Base-by-base conservation (phyloP, 257 asterid genomes). In the Apocynum venetum region DNA sequence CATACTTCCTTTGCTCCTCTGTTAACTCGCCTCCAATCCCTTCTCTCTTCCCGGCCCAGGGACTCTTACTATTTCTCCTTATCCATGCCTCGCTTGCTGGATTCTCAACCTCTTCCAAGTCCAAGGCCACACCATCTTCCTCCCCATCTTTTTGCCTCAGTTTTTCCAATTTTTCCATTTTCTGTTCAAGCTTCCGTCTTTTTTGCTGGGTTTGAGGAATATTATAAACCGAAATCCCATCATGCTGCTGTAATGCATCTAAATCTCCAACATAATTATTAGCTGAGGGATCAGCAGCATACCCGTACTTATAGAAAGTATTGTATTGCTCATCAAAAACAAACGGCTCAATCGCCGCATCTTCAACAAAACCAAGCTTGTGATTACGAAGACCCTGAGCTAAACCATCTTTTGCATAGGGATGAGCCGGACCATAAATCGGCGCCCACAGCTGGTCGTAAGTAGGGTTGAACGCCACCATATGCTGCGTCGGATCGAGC, bases 371-470 rank as follows among this genome's bases (percentile, higher is more conserved):
- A 71, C 98, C 99, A 1, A 96, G 88, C 86, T 96, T 96, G 87
- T 96, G 99, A 78, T 96, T 96, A 61, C 99, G 90, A 65, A 93
- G 88, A 8, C 99, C 99, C 66, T 93, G 99, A 3, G 99, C 97
- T n/a, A 96, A 86, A 11, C 99, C 99, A 76, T 96, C 99, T 55
- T 96, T 96, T 7, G 98, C 98, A 70, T 90, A 93, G 14, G 99
- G 99, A 75, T 96, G 99, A 0, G 98, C 92, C 43, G 99, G 99
- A 35, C 98, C 99, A 15, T 79, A 82, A 48, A 96, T 90, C 0
- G 99, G 99, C 2, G 99, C 88, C 99, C 99, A 96, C 0, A 96
- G 91, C 90, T 96, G 98, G 46, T 96, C 99, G 79, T 88, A 93
- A 6, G 97, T 93, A 3, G 98, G 99, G 76, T 96, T 96, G 89